Conservation (phyloP, 2,329 filamentous ascomycete species). For the Monilinia aucupariae region DNA sequence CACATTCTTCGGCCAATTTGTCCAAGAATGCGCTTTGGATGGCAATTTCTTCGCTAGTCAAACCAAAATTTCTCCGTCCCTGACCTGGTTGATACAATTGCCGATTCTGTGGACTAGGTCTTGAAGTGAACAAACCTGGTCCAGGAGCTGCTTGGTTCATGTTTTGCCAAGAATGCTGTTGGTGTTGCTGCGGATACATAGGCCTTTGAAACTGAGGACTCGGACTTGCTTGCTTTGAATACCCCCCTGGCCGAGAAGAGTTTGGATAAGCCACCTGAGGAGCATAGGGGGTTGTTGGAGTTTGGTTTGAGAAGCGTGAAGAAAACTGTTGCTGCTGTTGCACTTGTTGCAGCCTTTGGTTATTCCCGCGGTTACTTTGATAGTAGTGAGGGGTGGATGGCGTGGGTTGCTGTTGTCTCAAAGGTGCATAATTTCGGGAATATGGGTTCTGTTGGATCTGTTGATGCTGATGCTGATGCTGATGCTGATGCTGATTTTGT, state of each 20-base stretch:
- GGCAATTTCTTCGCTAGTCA: constrained; percentile 42
- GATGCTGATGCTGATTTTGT: constrained; percentile 14
- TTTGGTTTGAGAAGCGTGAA: constrained; percentile 21
- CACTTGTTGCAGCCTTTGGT: constrained; percentile 23
- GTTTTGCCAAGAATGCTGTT: constrained; percentile 13
- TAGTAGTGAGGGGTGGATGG: constrained; percentile 13
- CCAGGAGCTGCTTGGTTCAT: constrained; percentile 11
- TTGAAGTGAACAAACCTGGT: not conserved
- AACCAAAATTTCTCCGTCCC: constrained; percentile 19
- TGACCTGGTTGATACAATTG: constrained; percentile 33
- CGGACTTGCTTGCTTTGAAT: constrained; percentile 21
- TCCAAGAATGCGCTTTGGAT: constrained; percentile 48
- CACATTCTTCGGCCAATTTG: constrained; percentile 38
- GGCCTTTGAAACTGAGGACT: constrained; percentile 18
- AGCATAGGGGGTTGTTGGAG: constrained; percentile 24
- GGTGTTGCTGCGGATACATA: constrained; percentile 9
- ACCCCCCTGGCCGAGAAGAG: constrained; percentile 34
- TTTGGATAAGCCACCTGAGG: constrained; percentile 20
- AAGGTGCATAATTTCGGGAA: constrained; percentile 25
- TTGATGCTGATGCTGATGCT: constrained; percentile 19
- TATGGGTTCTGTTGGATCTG: constrained; percentile 34
- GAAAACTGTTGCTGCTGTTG: constrained; percentile 23
- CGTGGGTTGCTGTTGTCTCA: constrained; percentile 17
- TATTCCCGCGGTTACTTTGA: constrained; percentile 7
- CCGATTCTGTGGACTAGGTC: constrained; percentile 28